These are phyloP conservation scores for Leonotis leonurus DNA, from an alignment of 257 asterid species.

Conservation along the genomic window DNA sequence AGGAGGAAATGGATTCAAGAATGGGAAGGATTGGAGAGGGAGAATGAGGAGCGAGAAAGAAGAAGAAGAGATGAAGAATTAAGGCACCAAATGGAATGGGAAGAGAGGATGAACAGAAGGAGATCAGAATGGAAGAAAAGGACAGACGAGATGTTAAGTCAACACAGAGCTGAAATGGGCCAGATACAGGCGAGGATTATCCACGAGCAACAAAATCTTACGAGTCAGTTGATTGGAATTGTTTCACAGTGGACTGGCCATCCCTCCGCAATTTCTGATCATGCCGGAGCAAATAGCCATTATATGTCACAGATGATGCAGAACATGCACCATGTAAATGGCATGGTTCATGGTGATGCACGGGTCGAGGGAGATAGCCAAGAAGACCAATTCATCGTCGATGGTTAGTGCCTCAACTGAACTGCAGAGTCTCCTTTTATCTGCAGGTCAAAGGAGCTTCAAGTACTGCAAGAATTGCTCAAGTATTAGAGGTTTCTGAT, in stretches of 20 bases:
- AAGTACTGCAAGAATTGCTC: slow-evolving; percentile 5
- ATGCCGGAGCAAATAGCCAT: slow-evolving; percentile 65
- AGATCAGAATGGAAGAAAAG: slow-evolving; percentile 84
- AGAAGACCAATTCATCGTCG: slow-evolving; percentile 95
- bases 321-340: slow-evolving; percentile 73
- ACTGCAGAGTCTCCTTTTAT: too few relatives aligned
- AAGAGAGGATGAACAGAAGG: slow-evolving; percentile 63
- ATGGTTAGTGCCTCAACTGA: slow-evolving; percentile 39
- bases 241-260: slow-evolving; percentile 89
- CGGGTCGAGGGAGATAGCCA: slow-evolving; percentile 83
- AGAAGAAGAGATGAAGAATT: slow-evolving; percentile 60
- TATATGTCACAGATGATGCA: slow-evolving; percentile 95
- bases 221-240: slow-evolving; percentile 74
- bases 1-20: slow-evolving; percentile 66
- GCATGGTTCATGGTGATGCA: slow-evolving; percentile 78
- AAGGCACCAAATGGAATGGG: slow-evolving; percentile 66
- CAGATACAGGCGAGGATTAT: slow-evolving; percentile 78
- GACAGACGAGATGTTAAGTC: slow-evolving; percentile 63
- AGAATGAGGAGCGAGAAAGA: slow-evolving; percentile 60
- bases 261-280: slow-evolving; percentile 67
- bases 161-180: slow-evolving; percentile 74
- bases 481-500: slow-evolving; percentile 11
- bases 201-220: slow-evolving; percentile 81
- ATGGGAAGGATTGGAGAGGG: slow-evolving; percentile 75
- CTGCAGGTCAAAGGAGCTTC: slow-evolving; percentile 11